phyloP scores from a whole-genome alignment of 495 filamentous ascomycete species.

The Aspergillus leporis region DNA sequence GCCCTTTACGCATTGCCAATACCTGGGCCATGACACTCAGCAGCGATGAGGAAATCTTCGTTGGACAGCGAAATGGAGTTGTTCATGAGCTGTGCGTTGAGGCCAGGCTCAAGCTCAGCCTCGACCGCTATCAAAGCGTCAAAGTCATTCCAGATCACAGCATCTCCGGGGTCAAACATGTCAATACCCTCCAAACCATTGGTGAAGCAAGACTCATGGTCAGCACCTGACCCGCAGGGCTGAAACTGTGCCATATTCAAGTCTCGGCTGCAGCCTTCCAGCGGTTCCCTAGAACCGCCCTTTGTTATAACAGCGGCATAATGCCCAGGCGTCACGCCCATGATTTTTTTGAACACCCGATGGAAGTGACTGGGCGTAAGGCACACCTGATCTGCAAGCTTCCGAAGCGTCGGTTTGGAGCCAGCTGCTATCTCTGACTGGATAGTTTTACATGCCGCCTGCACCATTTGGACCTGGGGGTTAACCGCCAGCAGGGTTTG shows the following conservation, averaged over 20 bases:
- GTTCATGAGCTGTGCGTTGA: constrained; percentile 10
- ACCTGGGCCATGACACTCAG: neutral
- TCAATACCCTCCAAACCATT: constrained; percentile 15
- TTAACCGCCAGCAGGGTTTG: constrained; percentile 40
- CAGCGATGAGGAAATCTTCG: neutral
- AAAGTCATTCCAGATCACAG: constrained; percentile 39
- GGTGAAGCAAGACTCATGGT: constrained; percentile 8
- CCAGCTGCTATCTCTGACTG: constrained; percentile 25
- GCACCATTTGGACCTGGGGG: constrained; percentile 43
- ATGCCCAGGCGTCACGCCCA: constrained; percentile 61
- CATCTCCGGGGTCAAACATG: constrained; percentile 9
- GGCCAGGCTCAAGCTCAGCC: constrained; percentile 17
- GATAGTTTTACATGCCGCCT: constrained; percentile 45
- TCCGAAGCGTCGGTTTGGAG: constrained; percentile 44
- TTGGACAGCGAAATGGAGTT: neutral
- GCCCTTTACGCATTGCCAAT: neutral
- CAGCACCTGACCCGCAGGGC: constrained; percentile 18
- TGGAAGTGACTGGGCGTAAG: constrained; percentile 64
- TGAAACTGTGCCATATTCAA: constrained; percentile 8
- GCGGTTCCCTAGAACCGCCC: neutral
- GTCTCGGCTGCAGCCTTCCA: constrained; percentile 5
- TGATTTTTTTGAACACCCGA: constrained; percentile 60
- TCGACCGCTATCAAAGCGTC: constrained; percentile 38
- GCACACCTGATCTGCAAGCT: constrained; percentile 53
- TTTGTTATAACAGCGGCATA: constrained; percentile 34